Base-by-base conservation (phyloP, 768 basidiomycete species). In the Suillus fuscotomentosus region DNA sequence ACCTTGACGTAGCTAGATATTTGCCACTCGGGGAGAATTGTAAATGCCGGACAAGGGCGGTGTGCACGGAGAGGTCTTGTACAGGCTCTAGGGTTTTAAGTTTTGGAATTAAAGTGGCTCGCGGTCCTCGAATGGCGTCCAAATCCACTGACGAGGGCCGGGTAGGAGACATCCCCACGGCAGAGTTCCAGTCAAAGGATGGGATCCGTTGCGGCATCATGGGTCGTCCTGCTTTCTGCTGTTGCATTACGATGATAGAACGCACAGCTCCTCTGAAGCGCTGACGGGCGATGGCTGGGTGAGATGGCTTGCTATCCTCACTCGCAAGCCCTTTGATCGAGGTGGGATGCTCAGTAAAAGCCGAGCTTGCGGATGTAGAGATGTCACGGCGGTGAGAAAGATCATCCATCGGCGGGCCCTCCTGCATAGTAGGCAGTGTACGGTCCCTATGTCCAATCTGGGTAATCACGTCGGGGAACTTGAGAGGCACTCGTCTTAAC, bases 21-120 rank as follows among this genome's bases (percentile, higher is more conserved):
- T 78, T 78, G 50, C 85, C 84, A 66, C 82, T 80, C 6, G 84
- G 84, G 15, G 85, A 86, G 69, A 86, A 86, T 64, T 86, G 83
- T 55, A 85, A 70, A 68, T 86, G 83, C 61, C 83, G 72, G 24
- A 85, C 83, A 31, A 86, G 78, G 9, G 84, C 85, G 48, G 76
- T 74, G 62, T 86, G 84, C n/a, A 80, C 79, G 34, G 72, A 78
- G 60, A 82, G 68, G 60, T 79, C 80, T 65, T 84, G 80, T 7
- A 78, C 81, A 54, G 75, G 70, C 47, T 71, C 71, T 60, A 85
- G 67, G 51, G 65, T 70, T 69, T 78, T 80, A 61, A 86, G 64
- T 54, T 78, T 80, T 47, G 82, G 79, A 27, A 80, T 75, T 73
- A 13, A 83, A 74, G 17, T 68, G 56, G 8, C 73, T 17, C 84